Percentiles rank a stretch among this genome's conserved stretches.
Evolutionary conservation across 768 basidiomycete species (phyloP).

Genomic region (Boletellus sp.): DNA sequence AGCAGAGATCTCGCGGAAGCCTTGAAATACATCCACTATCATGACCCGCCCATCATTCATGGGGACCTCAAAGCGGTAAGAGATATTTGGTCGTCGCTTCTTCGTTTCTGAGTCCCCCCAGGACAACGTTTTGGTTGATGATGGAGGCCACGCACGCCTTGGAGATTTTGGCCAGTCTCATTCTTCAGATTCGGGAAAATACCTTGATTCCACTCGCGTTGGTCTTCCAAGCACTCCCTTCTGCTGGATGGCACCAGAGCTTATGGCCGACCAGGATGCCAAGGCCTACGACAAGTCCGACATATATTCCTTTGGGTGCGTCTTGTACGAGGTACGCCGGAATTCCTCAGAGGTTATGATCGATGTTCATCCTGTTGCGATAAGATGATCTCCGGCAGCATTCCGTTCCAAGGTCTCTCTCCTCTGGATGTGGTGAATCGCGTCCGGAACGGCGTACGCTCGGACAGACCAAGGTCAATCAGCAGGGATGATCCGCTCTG

Average conservation of each 20-base stretch:
- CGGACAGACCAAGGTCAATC: slow-evolving; percentile 6
- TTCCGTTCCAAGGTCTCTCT: slow-evolving; percentile 8
- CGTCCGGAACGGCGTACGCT: not conserved
- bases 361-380: not conserved
- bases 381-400: slow-evolving; percentile 18
- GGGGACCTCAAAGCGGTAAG: slow-evolving; percentile 40
- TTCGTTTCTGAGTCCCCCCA: slow-evolving; percentile 5
- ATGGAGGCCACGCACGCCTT: slow-evolving; percentile 13
- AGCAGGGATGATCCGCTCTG: slow-evolving; percentile 12
- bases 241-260: slow-evolving; percentile 29
- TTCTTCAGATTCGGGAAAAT: slow-evolving; percentile 20
- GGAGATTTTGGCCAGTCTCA: slow-evolving; percentile 29
- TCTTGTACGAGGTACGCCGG: slow-evolving; percentile 28
- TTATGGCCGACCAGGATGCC: slow-evolving; percentile 4
- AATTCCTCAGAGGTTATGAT: not conserved
- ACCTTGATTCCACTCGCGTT: slow-evolving; percentile 23
- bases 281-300: slow-evolving; percentile 17
- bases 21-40: slow-evolving; percentile 22
- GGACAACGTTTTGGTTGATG: slow-evolving; percentile 25
- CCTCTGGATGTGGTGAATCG: not conserved
- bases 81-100: not conserved
- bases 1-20: slow-evolving; percentile 18
- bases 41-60: slow-evolving; percentile 33
- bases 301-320: slow-evolving; percentile 28
- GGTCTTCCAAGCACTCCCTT: slow-evolving; percentile 9